Evolutionary conservation across 2,329 filamentous ascomycete species (phyloP).

Genomic region (Trichoderma sp.): DNA sequence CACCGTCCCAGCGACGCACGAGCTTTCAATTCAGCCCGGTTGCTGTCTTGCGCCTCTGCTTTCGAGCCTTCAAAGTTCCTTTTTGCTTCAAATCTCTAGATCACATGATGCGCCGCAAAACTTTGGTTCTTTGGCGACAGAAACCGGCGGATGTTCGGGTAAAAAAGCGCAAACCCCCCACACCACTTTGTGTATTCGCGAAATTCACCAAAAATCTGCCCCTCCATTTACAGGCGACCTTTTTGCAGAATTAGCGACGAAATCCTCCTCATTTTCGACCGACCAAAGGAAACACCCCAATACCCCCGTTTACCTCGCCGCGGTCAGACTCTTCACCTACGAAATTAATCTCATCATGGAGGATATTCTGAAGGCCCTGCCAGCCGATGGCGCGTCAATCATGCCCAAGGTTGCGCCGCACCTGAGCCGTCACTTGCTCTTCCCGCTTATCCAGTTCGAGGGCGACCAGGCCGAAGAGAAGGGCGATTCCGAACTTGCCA

Average conservation of each 20-base stretch:
- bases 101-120: slow-evolving; percentile 40
- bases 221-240: slow-evolving; percentile 40
- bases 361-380: slow-evolving; percentile 52
- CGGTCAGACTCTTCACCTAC: neutral
- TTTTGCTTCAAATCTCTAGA: slow-evolving; percentile 34
- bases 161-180: slow-evolving; percentile 32
- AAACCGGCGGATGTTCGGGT: slow-evolving; percentile 39
- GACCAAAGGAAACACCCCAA: neutral
- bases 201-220: slow-evolving; percentile 47
- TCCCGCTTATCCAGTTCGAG: slow-evolving; percentile 92
- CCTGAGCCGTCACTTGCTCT: slow-evolving; percentile 94
- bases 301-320: neutral
- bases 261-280: neutral
- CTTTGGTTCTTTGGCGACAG: neutral
- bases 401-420: slow-evolving; percentile 87
- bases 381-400: slow-evolving; percentile 72
- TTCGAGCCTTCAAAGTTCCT: neutral
- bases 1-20: neutral
- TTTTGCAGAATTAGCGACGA: slow-evolving; percentile 23
- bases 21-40: neutral
- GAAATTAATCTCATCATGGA: slow-evolving; percentile 34
- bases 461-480: slow-evolving; percentile 79
- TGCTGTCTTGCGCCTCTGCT: neutral
- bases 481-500: slow-evolving; percentile 57
- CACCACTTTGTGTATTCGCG: slow-evolving; percentile 41